Base-by-base conservation (phyloP, 306 rosid species). In the Ziziphus jujuba region DNA sequence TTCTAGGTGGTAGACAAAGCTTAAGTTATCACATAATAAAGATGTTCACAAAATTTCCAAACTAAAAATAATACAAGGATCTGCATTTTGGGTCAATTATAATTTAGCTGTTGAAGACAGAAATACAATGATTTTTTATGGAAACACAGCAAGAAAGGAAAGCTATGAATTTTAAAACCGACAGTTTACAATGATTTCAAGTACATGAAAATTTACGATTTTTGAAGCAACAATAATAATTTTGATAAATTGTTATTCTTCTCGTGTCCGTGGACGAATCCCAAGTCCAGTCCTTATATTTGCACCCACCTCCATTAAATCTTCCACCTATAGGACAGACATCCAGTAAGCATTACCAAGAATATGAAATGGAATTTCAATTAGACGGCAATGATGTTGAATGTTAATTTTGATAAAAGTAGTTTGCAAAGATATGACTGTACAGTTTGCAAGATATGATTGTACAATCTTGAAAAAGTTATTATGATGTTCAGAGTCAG, bases 281-380 rank as follows among this genome's bases (percentile, higher is more conserved):
- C 98, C 91, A 36, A 85, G 86, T 45, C 77, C 79, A 2, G 74
- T 75, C 57, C 98, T 89, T 65, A 89, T 79, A 74, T 80, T 81
- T 16, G 85, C 91, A 22, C 98, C 96, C 19, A 79, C 86, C 74
- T 77, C 78, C 55, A 89, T 38, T 35, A 86, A 54, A 78, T 92
- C 96, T 49, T 82, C 87, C 73, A 87, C 92, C 98, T 92, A 71
- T 23, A 35, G 45, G 56, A 55, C 1, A 57, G 5, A 50, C 24
- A 19, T 64, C 21, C n/a, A 0, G 43, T 43, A 40, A 61, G 5
- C 23, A 61, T 19, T 1, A 3, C 24, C 44, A 66, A 61, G 31
- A 72, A 24, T 6, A 78, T 55, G 15, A 54, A 67, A 69, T 19
- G 4, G 21, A 50, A 50, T 50, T 50, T 9, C 3, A 3, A 50